A percentile compares a stretch with the other conserved stretches of the same genome.
phyloP scores from a whole-genome alignment of 345 rosid genomes.

The Laguncularia racemosa region DNA sequence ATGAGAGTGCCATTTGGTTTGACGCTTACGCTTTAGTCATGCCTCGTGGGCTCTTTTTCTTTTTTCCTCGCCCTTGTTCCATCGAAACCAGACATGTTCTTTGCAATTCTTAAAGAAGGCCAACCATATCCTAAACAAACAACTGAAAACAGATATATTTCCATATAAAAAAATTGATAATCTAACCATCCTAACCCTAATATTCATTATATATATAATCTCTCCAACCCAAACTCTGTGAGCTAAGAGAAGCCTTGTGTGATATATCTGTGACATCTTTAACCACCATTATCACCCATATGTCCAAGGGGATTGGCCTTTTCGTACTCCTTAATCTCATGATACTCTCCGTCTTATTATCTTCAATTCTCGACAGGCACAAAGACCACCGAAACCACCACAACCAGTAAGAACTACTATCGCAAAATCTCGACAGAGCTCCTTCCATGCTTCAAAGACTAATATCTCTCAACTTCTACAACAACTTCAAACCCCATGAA shows the following conservation, averaged over 20 bases:
- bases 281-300: not conserved
- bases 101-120: too few relatives aligned
- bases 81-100: too few relatives aligned
- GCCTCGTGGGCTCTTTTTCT: too few relatives aligned
- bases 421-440: conserved; percentile 2
- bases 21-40: too few relatives aligned
- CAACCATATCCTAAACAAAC: too few relatives aligned
- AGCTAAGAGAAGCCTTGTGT: conserved; percentile 9
- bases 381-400: not conserved
- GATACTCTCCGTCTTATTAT: conserved; percentile 12
- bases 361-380: conserved; percentile 6
- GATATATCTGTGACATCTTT: not conserved
- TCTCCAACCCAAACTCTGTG: too few relatives aligned
- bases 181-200: too few relatives aligned
- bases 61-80: too few relatives aligned
- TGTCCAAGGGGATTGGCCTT: conserved; percentile 8
- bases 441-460: not conserved
- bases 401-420: not conserved
- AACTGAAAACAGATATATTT: too few relatives aligned
- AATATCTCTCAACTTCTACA: not conserved
- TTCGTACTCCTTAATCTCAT: conserved; percentile 18
- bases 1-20: too few relatives aligned
- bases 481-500: not conserved
- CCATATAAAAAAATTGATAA: too few relatives aligned
- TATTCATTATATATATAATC: too few relatives aligned